Evolutionary conservation across 169 alveolate genomes (phyloP).

Genomic region (Plasmodium coatneyi): DNA sequence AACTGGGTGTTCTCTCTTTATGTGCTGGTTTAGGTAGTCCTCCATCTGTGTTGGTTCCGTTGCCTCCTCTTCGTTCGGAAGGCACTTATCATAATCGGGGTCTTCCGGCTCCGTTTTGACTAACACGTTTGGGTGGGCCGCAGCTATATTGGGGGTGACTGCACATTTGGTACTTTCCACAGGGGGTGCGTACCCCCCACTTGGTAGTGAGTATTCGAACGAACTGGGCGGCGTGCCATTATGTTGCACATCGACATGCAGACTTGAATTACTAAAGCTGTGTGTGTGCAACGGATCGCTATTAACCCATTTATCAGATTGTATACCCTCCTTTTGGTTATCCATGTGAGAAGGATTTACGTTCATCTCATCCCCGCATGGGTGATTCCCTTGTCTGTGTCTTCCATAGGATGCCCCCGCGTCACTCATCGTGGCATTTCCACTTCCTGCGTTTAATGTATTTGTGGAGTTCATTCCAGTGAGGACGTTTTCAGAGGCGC

Average conservation of each 20-base stretch:
- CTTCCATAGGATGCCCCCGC: background rate
- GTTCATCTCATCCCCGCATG: background rate
- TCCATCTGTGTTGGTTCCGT: background rate
- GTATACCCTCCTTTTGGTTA: background rate
- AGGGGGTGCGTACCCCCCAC: background rate
- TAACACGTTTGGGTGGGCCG: background rate
- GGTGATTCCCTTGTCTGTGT: background rate
- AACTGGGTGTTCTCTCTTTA: constrained; percentile 22
- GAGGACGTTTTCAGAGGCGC: background rate
- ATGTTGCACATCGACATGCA: background rate
- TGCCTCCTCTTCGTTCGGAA: background rate
- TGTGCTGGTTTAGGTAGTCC: background rate
- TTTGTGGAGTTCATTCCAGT: background rate
- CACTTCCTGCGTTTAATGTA: background rate
- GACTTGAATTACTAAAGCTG: background rate
- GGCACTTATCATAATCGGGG: background rate
- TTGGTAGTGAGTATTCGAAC: background rate
- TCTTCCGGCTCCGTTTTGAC: constrained; percentile 48
- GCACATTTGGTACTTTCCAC: background rate
- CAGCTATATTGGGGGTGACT: background rate
- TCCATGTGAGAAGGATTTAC: background rate
- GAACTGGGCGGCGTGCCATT: background rate
- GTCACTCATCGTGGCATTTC: background rate
- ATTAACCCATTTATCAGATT: background rate
- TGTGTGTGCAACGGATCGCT: background rate